Evolutionary conservation across 805 yeast genomes (phyloP).

Genomic region (Saccharomyces paradoxus): DNA sequence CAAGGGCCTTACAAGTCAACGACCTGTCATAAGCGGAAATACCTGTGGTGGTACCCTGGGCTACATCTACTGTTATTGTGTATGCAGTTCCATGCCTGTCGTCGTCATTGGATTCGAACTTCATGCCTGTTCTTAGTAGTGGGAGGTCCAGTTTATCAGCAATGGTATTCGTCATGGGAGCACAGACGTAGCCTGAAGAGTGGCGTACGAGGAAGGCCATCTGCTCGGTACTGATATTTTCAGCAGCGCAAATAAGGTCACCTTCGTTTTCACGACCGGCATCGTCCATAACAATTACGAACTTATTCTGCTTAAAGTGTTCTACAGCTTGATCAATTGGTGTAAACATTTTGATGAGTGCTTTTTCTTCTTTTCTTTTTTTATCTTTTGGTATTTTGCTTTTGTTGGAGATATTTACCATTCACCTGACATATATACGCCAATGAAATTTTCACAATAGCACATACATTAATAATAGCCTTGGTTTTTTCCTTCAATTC

Average conservation of each 20-base stretch:
- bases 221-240: conserved; percentile 62
- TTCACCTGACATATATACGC: not conserved
- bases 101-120: conserved; percentile 31
- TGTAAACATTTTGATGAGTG: conserved; percentile 8
- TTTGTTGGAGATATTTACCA: not conserved
- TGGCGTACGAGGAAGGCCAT: conserved; percentile 92
- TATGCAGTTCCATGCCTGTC: conserved; percentile 97
- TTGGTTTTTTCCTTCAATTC: not conserved
- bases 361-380: not conserved
- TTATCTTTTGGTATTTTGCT: not conserved
- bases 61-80: conserved; percentile 82
- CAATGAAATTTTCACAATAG: not conserved
- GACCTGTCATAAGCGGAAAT: conserved; percentile 93
- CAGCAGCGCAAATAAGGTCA: conserved; percentile 90
- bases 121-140: conserved; percentile 43
- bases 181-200: conserved; percentile 89
- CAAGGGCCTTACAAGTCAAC: conserved; percentile 65
- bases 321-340: conserved; percentile 26
- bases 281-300: conserved; percentile 93
- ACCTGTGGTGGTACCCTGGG: conserved; percentile 91
- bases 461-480: not conserved
- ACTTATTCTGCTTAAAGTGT: conserved; percentile 37
- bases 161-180: conserved; percentile 65
- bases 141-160: conserved; percentile 80
- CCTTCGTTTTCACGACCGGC: conserved; percentile 96